Evolutionary conservation across 257 asterid species (phyloP), one percentile per base, ranked within the genome.

Genomic region (Thymus quinquecostatus): DNA sequence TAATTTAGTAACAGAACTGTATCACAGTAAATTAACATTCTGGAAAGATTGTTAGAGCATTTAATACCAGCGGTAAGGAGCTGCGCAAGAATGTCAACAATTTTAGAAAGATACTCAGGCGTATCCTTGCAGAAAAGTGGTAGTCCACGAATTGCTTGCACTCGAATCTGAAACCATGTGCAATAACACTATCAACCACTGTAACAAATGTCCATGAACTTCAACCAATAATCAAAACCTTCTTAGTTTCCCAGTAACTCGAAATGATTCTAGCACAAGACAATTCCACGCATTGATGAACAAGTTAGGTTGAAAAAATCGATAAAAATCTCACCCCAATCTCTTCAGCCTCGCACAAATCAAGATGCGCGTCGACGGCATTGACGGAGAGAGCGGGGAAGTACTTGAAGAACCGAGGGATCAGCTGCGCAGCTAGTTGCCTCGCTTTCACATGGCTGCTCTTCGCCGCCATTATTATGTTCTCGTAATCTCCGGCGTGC

Each of bases 51-150:
- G 63, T 60, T 38, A 44, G 44, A 79, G 36, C 57, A 63, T 43
- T 68, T 64, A 60, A 65, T 86, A 92, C 97, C 98, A 71, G 98
- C 98, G 11, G 98, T 87, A 76, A 92, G 90, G 70, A 92, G 97
- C 71, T 90, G 98, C n/a, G 85, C 97, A 53, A 92, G 98, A 81
- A 92, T 92, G 80, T 92, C 97, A 64, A 90, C 98, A 75, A 90
- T 90, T 79, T 90, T 90, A 5, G 97, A 92, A 70, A 92, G 95
- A 83, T 90, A 86, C 74, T 90, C 97, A 1, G 98, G 98, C 73
- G 98, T 92, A 71, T 92, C 98, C 89, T 90, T 92, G 88, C 98
- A 92, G 85, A 92, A 92, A 64, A 92, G 95, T 51, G 98, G 97
- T 69, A 92, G 97, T 60, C 98, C 97, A 14, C 98, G 96, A 60